Evolutionary conservation across 2,329 filamentous ascomycete species (phyloP).

Genomic region (Neonectria punicea): DNA sequence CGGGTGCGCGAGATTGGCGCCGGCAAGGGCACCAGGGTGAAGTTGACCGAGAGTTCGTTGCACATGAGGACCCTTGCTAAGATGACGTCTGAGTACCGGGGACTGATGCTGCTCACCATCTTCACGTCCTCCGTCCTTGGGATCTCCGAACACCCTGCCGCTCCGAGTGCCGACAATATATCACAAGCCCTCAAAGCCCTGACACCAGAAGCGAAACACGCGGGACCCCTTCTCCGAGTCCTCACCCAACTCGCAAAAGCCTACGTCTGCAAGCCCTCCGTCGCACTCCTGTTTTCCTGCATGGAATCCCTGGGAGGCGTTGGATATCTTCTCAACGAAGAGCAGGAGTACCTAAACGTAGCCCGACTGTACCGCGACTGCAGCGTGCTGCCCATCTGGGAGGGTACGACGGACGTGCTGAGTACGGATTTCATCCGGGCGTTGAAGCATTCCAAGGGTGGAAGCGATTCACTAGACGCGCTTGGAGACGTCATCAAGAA

Average conservation of each 20-base stretch:
- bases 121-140: constrained; percentile 66
- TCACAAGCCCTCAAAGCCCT: constrained; percentile 43
- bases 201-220: constrained; percentile 47
- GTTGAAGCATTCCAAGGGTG: constrained; percentile 56
- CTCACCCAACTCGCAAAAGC: constrained; percentile 71
- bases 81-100: constrained; percentile 65
- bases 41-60: constrained; percentile 62
- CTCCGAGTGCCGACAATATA: neutral
- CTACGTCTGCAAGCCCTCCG: constrained; percentile 61
- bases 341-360: constrained; percentile 73
- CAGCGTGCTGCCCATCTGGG: constrained; percentile 74
- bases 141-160: constrained; percentile 57
- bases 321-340: constrained; percentile 72
- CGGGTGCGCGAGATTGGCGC: constrained; percentile 64
- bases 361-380: constrained; percentile 73
- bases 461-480: constrained; percentile 52
- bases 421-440: constrained; percentile 62
- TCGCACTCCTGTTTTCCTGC: constrained; percentile 62
- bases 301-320: constrained; percentile 75
- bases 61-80: constrained; percentile 69
- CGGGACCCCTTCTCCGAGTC: constrained; percentile 61
- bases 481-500: constrained; percentile 53
- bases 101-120: constrained; percentile 65
- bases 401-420: constrained; percentile 78
- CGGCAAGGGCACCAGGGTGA: constrained; percentile 55